Percentiles rank a stretch among this genome's conserved stretches.
These are phyloP conservation scores for Cystobasidium onofrii DNA, from an alignment of 768 basidiomycete genomes.

Conservation along the genomic window DNA sequence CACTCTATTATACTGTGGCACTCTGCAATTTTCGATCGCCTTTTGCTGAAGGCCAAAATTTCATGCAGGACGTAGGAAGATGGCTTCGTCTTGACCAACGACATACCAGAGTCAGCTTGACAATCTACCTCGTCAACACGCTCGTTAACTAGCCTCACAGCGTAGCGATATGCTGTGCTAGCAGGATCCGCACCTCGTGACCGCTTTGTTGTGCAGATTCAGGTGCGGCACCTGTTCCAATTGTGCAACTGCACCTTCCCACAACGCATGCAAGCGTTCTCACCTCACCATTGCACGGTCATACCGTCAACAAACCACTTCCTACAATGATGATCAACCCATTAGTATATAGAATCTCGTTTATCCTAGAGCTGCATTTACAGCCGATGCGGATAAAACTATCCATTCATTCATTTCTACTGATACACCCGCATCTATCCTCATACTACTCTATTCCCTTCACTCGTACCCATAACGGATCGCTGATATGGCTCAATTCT, in stretches of 20 bases:
- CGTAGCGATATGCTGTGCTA: too few relatives aligned
- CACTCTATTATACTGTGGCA: neutral
- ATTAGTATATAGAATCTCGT: conserved; percentile 31
- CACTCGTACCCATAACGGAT: neutral
- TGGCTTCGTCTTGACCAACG: too few relatives aligned
- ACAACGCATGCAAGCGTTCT: neutral
- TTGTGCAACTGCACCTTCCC: too few relatives aligned
- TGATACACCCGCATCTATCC: neutral
- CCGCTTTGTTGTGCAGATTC: too few relatives aligned
- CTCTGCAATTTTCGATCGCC: neutral
- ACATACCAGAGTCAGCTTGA: too few relatives aligned
- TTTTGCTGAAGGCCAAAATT: too few relatives aligned
- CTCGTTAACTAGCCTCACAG: too few relatives aligned
- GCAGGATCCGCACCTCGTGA: too few relatives aligned
- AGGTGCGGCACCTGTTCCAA: too few relatives aligned
- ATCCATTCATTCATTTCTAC: conserved; percentile 19
- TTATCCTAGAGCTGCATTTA: conserved; percentile 25
- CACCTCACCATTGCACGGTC: neutral
- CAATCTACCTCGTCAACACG: too few relatives aligned
- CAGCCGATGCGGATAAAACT: conserved; percentile 21
- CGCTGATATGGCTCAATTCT: neutral
- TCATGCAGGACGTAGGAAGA: too few relatives aligned
- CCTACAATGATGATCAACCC: conserved; percentile 28
- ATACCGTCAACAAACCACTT: neutral
- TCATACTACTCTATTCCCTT: neutral